Conservation (phyloP, 495 filamentous ascomycete genomes). For the Penicillium paxilli region DNA sequence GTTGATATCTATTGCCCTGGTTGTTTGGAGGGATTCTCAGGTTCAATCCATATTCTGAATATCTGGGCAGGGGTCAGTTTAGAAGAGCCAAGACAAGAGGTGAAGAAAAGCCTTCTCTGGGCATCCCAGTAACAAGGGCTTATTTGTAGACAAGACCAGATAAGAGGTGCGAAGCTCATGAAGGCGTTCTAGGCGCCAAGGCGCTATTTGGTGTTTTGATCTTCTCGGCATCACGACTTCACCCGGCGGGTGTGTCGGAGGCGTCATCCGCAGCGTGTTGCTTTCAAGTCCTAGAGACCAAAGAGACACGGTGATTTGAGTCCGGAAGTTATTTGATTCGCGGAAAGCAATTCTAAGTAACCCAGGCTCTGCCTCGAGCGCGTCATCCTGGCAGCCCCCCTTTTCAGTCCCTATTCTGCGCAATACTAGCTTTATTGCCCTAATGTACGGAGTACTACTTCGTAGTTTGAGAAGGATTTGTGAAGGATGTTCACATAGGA, state of each 20-base stretch:
- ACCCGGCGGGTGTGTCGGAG: not conserved
- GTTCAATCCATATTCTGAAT: not conserved
- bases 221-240: not conserved
- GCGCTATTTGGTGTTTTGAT: not conserved
- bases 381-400: not conserved
- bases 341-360: not conserved
- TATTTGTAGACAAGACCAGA: not conserved
- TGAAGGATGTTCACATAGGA: not conserved
- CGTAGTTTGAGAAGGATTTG: too few relatives aligned
- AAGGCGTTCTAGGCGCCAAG: constrained; percentile 3
- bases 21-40: not conserved
- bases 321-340: not conserved
- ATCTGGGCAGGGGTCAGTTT: not conserved
- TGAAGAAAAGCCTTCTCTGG: not conserved
- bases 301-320: not conserved
- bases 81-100: not conserved
- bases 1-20: not conserved
- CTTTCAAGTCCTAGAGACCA: not conserved
- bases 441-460: too few relatives aligned
- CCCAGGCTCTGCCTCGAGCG: not conserved
- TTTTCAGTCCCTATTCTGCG: too few relatives aligned
- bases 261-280: not conserved
- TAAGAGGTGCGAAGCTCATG: not conserved
- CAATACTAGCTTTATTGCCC: too few relatives aligned
- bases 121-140: not conserved